Evolutionary conservation across 768 basidiomycete genomes (phyloP).

Genomic region (Rhizopogon vulgaris): DNA sequence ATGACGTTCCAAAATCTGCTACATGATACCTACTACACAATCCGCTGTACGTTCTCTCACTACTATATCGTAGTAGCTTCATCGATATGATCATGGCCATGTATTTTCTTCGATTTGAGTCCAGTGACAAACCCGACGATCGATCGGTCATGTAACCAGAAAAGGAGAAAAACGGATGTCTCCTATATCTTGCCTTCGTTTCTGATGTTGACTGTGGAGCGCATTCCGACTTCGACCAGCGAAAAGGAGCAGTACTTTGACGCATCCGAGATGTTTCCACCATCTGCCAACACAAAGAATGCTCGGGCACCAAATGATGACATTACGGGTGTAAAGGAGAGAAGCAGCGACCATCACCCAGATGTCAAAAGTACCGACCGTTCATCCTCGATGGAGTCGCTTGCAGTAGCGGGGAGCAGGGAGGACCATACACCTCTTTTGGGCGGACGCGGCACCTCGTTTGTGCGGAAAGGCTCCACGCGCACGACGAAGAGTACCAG

Average conservation of each 20-base stretch:
- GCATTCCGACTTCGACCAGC: constrained; percentile 17
- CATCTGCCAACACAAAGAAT: not conserved
- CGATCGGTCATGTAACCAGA: no score
- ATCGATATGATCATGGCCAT: no score
- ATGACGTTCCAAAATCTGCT: no score
- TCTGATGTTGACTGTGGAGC: not conserved
- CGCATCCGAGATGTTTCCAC: constrained; percentile 27
- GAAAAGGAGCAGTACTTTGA: constrained; percentile 38
- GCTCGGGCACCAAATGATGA: not conserved
- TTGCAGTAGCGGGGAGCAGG: constrained; percentile 8
- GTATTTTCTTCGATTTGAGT: no score
- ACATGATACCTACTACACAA: no score
- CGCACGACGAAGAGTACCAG: constrained; percentile 16
- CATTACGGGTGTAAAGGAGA: not conserved
- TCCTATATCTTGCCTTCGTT: no score
- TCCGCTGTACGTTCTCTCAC: no score
- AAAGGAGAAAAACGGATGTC: no score
- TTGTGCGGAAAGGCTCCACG: constrained; percentile 17
- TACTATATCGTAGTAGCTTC: no score
- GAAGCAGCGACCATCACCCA: not conserved
- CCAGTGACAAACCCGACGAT: no score
- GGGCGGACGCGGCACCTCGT: not conserved
- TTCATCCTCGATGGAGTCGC: constrained; percentile 16
- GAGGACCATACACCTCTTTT: constrained; percentile 1
- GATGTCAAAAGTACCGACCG: no score